Conservation (phyloP, 345 rosid species). For the Lumnitzera racemosa region DNA sequence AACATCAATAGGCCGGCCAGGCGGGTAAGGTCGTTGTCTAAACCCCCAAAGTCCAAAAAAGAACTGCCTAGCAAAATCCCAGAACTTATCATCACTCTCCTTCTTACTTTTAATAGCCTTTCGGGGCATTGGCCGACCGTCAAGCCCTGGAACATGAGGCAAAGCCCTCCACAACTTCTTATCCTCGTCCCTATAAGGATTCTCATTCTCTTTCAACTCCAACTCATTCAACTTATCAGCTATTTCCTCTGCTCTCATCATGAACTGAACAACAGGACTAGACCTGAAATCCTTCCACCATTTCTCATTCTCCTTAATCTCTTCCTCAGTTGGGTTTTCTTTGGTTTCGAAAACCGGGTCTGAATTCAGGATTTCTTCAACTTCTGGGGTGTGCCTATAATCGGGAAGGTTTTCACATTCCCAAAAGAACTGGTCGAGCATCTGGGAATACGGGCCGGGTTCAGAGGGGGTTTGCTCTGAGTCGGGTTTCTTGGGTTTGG, state of each 20-base stretch:
- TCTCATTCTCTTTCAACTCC: constrained; percentile 51
- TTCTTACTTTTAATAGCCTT: constrained; percentile 58
- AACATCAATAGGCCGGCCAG: constrained; percentile 71
- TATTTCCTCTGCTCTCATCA: constrained; percentile 55
- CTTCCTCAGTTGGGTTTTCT: constrained; percentile 63
- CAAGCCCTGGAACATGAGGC: constrained; percentile 66
- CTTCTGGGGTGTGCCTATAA: constrained; percentile 69
- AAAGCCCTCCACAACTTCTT: constrained; percentile 60
- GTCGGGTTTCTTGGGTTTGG: constrained; percentile 24
- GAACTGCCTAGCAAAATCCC: constrained; percentile 83
- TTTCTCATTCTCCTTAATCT: constrained; percentile 52
- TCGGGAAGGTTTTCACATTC: constrained; percentile 77
- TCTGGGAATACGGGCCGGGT: constrained; percentile 31
- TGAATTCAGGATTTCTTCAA: constrained; percentile 53
- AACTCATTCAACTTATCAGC: constrained; percentile 45
- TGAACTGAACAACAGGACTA: constrained; percentile 62
- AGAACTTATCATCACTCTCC: constrained; percentile 88
- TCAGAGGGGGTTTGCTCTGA: constrained; percentile 15
- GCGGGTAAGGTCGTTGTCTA: constrained; percentile 80
- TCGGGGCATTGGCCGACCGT: constrained; percentile 88
- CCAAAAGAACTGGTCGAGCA: constrained; percentile 63
- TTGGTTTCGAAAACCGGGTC: constrained; percentile 55
- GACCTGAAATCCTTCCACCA: constrained; percentile 64
- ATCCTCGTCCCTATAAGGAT: constrained; percentile 63
- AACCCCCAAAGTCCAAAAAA: constrained; percentile 90